Evolutionary conservation across 371 early-diverging fungal species (phyloP).

Genomic region (Globomyces sp.): DNA sequence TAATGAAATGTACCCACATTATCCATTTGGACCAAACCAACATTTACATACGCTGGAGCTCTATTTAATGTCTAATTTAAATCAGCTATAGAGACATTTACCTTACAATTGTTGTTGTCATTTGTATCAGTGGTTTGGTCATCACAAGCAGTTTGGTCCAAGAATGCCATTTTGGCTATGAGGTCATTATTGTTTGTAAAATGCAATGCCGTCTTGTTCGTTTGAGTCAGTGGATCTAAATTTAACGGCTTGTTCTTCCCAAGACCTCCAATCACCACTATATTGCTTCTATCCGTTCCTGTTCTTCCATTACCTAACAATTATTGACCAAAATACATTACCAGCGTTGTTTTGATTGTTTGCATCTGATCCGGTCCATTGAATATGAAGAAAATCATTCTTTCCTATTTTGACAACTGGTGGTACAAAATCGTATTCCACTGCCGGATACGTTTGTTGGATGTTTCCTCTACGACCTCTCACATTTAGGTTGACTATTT

Average conservation of each 20-base stretch:
- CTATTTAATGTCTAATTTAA: slow-evolving; percentile 17
- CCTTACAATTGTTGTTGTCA: slow-evolving; percentile 12
- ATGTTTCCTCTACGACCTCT: slow-evolving; percentile 43
- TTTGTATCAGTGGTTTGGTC: slow-evolving; percentile 17
- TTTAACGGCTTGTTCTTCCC: slow-evolving; percentile 27
- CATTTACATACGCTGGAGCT: slow-evolving; percentile 25
- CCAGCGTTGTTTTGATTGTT: slow-evolving; percentile 39
- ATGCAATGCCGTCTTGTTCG: slow-evolving; percentile 21
- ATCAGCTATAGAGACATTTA: not conserved
- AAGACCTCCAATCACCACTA: slow-evolving; percentile 20
- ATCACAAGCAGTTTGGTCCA: slow-evolving; percentile 32
- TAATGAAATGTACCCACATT: slow-evolving; percentile 27
- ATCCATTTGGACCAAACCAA: slow-evolving; percentile 24
- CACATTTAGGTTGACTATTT: slow-evolving; percentile 40
- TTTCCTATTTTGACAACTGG: slow-evolving; percentile 15
- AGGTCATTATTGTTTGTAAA: slow-evolving; percentile 27
- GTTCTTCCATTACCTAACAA: slow-evolving; percentile 23
- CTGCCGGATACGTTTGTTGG: slow-evolving; percentile 31
- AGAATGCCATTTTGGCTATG: slow-evolving; percentile 29
- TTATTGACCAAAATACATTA: no score
- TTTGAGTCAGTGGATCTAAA: slow-evolving; percentile 22
- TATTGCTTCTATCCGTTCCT: slow-evolving; percentile 38
- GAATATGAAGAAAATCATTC: slow-evolving; percentile 39
- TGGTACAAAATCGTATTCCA: slow-evolving; percentile 49
- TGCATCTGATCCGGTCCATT: slow-evolving; percentile 42